These are phyloP conservation scores for Agaricus sinodeliciosus DNA, from an alignment of 768 basidiomycete genomes.

Conservation along the genomic window DNA sequence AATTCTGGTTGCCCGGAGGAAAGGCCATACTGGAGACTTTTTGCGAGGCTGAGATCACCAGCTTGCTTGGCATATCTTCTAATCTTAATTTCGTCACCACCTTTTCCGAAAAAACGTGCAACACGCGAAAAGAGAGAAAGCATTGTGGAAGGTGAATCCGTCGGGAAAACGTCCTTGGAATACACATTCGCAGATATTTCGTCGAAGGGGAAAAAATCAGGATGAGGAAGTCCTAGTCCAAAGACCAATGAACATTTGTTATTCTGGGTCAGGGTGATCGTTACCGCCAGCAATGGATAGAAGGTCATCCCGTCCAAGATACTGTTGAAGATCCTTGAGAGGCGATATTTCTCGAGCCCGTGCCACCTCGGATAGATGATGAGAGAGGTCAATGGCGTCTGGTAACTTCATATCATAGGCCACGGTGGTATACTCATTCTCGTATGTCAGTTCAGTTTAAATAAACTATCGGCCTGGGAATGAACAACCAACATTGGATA, in stretches of 20 bases:
- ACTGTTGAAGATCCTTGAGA: constrained; percentile 62
- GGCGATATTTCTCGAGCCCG: constrained; percentile 45
- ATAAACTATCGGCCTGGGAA: background rate
- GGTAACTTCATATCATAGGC: constrained; percentile 23
- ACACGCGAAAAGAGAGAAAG: constrained; percentile 42
- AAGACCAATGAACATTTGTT: background rate
- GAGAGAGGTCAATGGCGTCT: constrained; percentile 60
- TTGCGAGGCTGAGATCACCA: constrained; percentile 50
- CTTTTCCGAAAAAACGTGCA: constrained; percentile 42
- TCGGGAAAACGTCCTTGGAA: constrained; percentile 19
- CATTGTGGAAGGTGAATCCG: constrained; percentile 13
- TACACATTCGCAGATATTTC: constrained; percentile 50
- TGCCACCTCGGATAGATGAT: constrained; percentile 59
- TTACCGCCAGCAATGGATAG: constrained; percentile 66
- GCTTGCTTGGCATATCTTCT: constrained; percentile 50
- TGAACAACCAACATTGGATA: too few relatives aligned
- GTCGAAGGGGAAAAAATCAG: constrained; percentile 67
- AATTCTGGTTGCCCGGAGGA: constrained; percentile 52
- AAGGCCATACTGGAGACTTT: constrained; percentile 61
- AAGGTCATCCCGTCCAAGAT: constrained; percentile 44
- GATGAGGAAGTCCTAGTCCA: constrained; percentile 51
- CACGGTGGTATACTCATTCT: background rate
- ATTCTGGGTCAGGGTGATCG: background rate
- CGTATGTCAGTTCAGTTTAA: background rate
- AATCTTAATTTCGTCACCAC: constrained; percentile 43